Evolutionary conservation across 169 alveolate genomes (phyloP).

Genomic region (Eimeria tenella): DNA sequence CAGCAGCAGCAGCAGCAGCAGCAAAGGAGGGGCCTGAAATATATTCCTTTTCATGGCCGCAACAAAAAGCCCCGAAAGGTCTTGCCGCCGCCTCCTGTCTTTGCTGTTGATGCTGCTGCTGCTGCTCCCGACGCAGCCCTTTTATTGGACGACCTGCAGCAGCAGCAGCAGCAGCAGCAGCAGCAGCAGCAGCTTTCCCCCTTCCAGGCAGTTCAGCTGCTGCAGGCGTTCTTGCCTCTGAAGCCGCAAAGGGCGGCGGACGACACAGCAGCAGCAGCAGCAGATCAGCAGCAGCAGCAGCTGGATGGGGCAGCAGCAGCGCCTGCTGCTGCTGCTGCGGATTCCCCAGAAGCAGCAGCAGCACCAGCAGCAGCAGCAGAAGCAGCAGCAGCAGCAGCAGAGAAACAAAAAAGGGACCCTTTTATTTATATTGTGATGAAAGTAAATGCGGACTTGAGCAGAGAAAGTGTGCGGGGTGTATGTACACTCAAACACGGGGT

Average conservation of each 20-base stretch:
- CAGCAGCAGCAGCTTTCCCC: constrained; percentile 28
- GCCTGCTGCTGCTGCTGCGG: not conserved
- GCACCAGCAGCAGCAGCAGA: not conserved
- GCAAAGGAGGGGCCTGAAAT: constrained; percentile 2
- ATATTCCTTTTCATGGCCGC: constrained; percentile 43
- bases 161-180: constrained; percentile 26
- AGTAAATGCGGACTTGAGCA: constrained; percentile 68
- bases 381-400: not conserved
- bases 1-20: not conserved
- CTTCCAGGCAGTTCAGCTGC: constrained; percentile 64
- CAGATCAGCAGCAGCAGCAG: not conserved
- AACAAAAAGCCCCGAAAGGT: not conserved
- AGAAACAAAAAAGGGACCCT: not conserved
- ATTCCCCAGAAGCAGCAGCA: not conserved
- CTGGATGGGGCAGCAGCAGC: not conserved
- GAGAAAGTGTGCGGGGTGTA: constrained; percentile 80
- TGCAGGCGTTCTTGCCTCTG: constrained; percentile 52
- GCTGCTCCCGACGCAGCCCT: not conserved
- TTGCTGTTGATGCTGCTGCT: constrained; percentile 3
- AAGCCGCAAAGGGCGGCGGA: constrained; percentile 7
- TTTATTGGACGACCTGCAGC: not conserved
- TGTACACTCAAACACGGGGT: constrained; percentile 74
- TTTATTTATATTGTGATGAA: not conserved
- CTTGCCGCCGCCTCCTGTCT: not conserved
- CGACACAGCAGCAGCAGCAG: not conserved